These are phyloP conservation scores for Crucihimalaya himalaica DNA, from an alignment of 345 rosid genomes.

Conservation along the genomic window DNA sequence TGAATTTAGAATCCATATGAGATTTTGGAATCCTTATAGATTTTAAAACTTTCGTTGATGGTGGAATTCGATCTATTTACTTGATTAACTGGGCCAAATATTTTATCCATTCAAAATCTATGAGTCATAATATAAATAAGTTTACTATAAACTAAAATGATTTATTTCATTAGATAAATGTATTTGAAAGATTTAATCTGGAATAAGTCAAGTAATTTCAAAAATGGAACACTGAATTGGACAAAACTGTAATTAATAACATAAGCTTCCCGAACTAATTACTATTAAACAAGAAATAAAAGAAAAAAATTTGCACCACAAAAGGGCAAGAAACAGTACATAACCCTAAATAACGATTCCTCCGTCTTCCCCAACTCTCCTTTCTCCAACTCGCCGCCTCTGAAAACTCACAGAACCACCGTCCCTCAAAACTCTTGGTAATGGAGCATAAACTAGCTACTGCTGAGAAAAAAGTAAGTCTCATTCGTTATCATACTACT, in stretches of 20 bases:
- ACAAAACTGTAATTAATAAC: slow-evolving; percentile 9
- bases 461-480: slow-evolving; percentile 41
- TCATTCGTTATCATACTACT: background rate
- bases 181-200: background rate
- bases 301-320: too few species aligned
- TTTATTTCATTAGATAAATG: background rate
- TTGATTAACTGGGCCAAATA: background rate
- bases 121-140: background rate
- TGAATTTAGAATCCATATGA: too few species aligned
- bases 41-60: too few species aligned
- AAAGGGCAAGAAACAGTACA: background rate
- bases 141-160: background rate
- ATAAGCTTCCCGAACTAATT: background rate
- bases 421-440: background rate
- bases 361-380: background rate
- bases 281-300: background rate
- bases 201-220: background rate
- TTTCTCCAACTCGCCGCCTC: slow-evolving; percentile 28
- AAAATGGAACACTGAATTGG: background rate
- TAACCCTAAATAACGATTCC: slow-evolving; percentile 30
- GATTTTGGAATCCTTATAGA: too few species aligned
- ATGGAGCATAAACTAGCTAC: slow-evolving; percentile 51
- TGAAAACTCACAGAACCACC: slow-evolving; percentile 11
- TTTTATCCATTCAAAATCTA: background rate
- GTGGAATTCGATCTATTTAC: too few species aligned